Percentiles rank a stretch among this genome's conserved stretches.
phyloP scores from a whole-genome alignment of 73 alveolate genomes.

The Paramecium sonneborni region DNA sequence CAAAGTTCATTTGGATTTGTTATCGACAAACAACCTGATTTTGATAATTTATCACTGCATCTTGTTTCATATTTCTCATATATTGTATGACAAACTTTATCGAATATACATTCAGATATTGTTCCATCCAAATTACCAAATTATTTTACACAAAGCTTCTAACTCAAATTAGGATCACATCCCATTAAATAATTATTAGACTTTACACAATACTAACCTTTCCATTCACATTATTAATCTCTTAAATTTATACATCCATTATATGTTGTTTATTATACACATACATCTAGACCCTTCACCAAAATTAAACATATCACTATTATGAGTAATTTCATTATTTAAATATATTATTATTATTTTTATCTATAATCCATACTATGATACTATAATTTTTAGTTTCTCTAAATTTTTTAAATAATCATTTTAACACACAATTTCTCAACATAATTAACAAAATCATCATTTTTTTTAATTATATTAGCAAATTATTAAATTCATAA shows the following conservation, averaged over 20 bases:
- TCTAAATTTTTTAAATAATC: too few relatives aligned
- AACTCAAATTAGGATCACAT: slow-evolving; percentile 20
- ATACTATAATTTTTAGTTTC: too few relatives aligned
- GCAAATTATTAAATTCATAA: too few relatives aligned
- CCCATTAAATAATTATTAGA: slow-evolving; percentile 38
- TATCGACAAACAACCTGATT: slow-evolving; percentile 19
- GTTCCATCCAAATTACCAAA: background rate
- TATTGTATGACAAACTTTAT: background rate
- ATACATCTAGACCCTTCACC: background rate
- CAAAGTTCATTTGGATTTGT: slow-evolving; percentile 25
- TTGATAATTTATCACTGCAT: background rate
- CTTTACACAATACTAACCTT: background rate
- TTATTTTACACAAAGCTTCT: background rate
- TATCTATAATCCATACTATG: too few relatives aligned
- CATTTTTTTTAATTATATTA: too few relatives aligned
- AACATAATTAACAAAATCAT: too few relatives aligned
- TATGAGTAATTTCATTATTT: background rate
- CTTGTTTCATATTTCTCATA: background rate
- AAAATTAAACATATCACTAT: background rate
- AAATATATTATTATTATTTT: background rate
- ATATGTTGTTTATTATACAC: background rate
- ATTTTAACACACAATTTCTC: too few relatives aligned
- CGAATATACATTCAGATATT: background rate
- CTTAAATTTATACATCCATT: background rate
- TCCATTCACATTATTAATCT: background rate